Evolutionary conservation across 306 rosid genomes (phyloP), one percentile per base, ranked within the genome.

Genomic region (Luffa aegyptiaca): DNA sequence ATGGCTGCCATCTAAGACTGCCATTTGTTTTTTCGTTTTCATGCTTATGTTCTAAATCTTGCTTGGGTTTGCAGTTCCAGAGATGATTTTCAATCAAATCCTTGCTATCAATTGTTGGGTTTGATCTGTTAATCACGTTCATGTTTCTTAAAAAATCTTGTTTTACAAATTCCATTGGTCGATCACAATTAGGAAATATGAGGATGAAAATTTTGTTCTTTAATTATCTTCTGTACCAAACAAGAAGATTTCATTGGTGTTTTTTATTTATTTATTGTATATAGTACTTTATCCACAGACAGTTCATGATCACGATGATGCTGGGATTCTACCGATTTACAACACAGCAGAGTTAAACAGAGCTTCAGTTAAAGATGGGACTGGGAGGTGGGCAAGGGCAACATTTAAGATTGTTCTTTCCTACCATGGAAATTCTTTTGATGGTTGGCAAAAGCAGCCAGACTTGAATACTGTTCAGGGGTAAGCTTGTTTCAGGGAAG

Each of bases 401-500:
- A 95, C 92, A 1, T 92, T 95, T 85, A 92, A 91, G 87, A 88
- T 95, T 69, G 59, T 86, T 80, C 88, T 92, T 80, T 92, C 96
- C 3, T 92, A 92, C 80, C 90, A 91, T 26, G 98, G 97, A 42
- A 85, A 80, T 69, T 92, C 97, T 2, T 92, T 92, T 88, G 97
- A 95, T 80, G 98, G 98, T 41, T 95, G 98, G 97, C 97, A 95
- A 84, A 95, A 86, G 89, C 98, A 95, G 82, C 98, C 98, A 1
- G 92, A 83, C 46, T 86, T 92, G 83, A 81, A 88, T 66, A 95
- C 98, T 75, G 97, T 95, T 79, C 97, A 95, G 82, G 85, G 98
- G 98, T 86, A 88, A 81, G 87, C 44, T 81, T 37, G 56, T 62
- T 45, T 77, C 68, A 56, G 51, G 56, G 10, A 46, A 66, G 1